phyloP scores from a whole-genome alignment of 371 early-diverging fungal genomes.

The Mortierella sp. region DNA sequence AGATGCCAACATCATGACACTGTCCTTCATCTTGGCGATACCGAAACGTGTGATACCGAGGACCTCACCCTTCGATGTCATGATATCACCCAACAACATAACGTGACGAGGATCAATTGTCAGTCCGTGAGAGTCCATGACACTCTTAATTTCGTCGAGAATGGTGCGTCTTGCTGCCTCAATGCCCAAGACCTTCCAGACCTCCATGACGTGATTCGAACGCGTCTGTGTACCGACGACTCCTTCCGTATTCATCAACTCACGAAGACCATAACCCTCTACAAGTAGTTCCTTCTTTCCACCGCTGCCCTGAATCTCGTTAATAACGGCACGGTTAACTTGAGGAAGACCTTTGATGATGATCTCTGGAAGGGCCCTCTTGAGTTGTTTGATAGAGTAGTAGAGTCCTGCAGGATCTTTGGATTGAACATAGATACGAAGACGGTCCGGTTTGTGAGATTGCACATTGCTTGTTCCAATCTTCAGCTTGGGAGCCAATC shows the following conservation, averaged over 20 bases:
- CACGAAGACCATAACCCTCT: conserved; percentile 95
- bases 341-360: conserved; percentile 88
- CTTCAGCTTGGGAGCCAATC: conserved; percentile 88
- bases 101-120: conserved; percentile 98
- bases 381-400: conserved; percentile 84
- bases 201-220: conserved; percentile 97
- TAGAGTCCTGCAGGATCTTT: conserved; percentile 78
- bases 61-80: conserved; percentile 98
- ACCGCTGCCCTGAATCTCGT: conserved; percentile 73
- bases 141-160: conserved; percentile 78
- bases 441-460: conserved; percentile 77
- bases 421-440: conserved; percentile 79
- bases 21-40: conserved; percentile 99
- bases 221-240: conserved; percentile 86
- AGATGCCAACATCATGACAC: conserved; percentile 99
- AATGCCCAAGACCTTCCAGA: conserved; percentile 94
- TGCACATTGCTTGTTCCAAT: conserved; percentile 79
- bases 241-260: conserved; percentile 90
- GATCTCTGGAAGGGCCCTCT: conserved; percentile 85
- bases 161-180: conserved; percentile 95
- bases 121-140: conserved; percentile 72
- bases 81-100: conserved; percentile 98
- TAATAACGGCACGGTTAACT: conserved; percentile 92
- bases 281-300: conserved; percentile 81
- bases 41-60: conserved; percentile 99